phyloP scores from a whole-genome alignment of 352 stramenopile genomes.

The Phytophthora parvispora region DNA sequence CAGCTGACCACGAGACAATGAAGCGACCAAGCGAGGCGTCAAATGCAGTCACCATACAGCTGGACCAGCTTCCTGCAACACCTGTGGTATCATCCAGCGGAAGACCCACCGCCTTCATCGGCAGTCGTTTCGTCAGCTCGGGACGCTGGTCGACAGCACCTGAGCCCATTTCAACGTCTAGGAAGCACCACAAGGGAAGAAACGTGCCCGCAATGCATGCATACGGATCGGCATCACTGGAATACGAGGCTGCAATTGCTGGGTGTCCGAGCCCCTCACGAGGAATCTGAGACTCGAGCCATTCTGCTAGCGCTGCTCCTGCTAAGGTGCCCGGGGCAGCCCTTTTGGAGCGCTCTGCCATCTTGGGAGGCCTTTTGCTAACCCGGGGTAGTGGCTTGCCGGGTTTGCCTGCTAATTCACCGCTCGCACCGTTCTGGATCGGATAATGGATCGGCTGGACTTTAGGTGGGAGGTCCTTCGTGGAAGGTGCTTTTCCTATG shows the following conservation, averaged over 20 bases:
- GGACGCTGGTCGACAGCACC: slow-evolving; percentile 4
- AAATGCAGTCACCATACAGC: slow-evolving; percentile 80
- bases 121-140: slow-evolving; percentile 37
- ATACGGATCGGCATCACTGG: slow-evolving; percentile 10
- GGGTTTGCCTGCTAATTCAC: slow-evolving; percentile 1
- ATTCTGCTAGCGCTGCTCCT: slow-evolving; percentile 46
- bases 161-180: slow-evolving; percentile 58
- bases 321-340: slow-evolving; percentile 15
- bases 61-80: slow-evolving; percentile 72
- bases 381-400: slow-evolving; percentile 8
- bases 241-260: slow-evolving; percentile 36
- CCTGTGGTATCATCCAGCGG: slow-evolving; percentile 69
- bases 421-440: slow-evolving; percentile 12
- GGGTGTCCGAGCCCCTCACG: slow-evolving; percentile 59
- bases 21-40: slow-evolving; percentile 56
- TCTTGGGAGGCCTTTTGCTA: slow-evolving; percentile 15
- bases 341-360: slow-evolving; percentile 18
- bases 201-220: slow-evolving; percentile 58
- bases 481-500: slow-evolving; percentile 17
- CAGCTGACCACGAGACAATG: slow-evolving; percentile 80
- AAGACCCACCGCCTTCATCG: slow-evolving; percentile 74
- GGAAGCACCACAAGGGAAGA: slow-evolving; percentile 79
- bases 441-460: slow-evolving; percentile 25
- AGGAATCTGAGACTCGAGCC: slow-evolving; percentile 56
- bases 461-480: slow-evolving; percentile 13